Percentiles rank a stretch among this genome's conserved stretches.
Conservation (phyloP, 805 yeast species). For the Wickerhamiella cacticola region DNA sequence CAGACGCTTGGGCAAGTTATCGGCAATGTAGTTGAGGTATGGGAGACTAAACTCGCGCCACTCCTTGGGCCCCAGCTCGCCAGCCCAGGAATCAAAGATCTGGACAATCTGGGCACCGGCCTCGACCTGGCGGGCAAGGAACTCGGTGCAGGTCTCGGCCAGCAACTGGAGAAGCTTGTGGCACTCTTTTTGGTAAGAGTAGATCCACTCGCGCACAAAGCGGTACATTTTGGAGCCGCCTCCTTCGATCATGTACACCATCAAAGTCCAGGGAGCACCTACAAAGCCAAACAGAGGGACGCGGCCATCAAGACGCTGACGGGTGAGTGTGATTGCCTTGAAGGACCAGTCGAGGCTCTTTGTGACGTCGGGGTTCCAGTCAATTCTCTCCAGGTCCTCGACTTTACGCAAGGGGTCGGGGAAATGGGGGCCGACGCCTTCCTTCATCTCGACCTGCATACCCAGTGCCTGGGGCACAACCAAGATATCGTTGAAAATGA, state of each 20-base stretch:
- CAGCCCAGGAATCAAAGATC: conserved; percentile 96
- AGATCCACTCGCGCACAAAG: conserved; percentile 86
- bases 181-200: conserved; percentile 59
- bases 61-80: conserved; percentile 85
- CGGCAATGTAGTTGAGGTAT: conserved; percentile 64
- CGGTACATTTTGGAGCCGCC: conserved; percentile 89
- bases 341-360: conserved; percentile 88
- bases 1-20: conserved; percentile 55
- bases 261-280: conserved; percentile 96
- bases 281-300: conserved; percentile 92
- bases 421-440: conserved; percentile 89
- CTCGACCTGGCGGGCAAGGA: conserved; percentile 82
- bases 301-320: conserved; percentile 72
- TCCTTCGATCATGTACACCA: conserved; percentile 96
- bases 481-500: conserved; percentile 86
- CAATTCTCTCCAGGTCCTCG: conserved; percentile 42
- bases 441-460: conserved; percentile 84
- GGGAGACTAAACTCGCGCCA: conserved; percentile 84
- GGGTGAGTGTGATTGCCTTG: conserved; percentile 83
- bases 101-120: conserved; percentile 99
- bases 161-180: conserved; percentile 61
- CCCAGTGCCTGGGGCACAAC: conserved; percentile 99
- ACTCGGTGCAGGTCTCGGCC: conserved; percentile 83
- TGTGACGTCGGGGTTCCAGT: conserved; percentile 51
- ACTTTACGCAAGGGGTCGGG: conserved; percentile 74